Base-by-base conservation (phyloP, 345 rosid genomes). In the Erodium maritimum region DNA sequence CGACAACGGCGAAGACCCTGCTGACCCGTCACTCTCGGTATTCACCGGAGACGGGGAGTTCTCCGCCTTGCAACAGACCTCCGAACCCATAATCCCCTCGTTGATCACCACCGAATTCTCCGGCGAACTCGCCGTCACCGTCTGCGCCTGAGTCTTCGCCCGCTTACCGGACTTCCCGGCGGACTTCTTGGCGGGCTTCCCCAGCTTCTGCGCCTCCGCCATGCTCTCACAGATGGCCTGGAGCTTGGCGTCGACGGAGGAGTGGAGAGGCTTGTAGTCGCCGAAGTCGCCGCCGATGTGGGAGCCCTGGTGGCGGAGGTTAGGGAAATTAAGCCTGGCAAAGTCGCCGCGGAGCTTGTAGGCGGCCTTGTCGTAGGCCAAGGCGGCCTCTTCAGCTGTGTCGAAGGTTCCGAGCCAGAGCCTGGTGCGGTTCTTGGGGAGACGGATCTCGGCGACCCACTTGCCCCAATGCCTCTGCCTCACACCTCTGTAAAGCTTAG, bases 401-500 rank as follows among this genome's bases (percentile, higher is more conserved):
- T 91, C 99, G 24, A 86, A 93, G 17, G 99, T 93, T n/a, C 99
- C 99, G 4, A 93, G 83, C 99, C 99, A 93, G 57, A 93, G 95
- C 52, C 99, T 82, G 8, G 97, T 83, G 5, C 99, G 80, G 77
- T 93, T 85, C 62, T 76, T 87, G 16, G 99, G 99, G 0, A 93
- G 75, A 58, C 97, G 87, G 67, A 91, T 91, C 90, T 91, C 97
- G 2, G 96, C 97, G 1, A 91, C 97, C 97, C 97, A 91, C 56
- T 88, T 91, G 0, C 97, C 97, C 97, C 97, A 91, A 66, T 91
- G 97, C 51, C 97, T 76, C 69, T 90, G 97, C 66, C 97, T 76
- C 19, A 90, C 97, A 16, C 97, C 97, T 53, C 97, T 70, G 79
- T 90, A 91, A 0, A 91, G 82, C 65, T 88, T 88, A 37, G 80